Evolutionary conservation across 352 stramenopile species (phyloP).

Genomic region (Phytophthora sojae): DNA sequence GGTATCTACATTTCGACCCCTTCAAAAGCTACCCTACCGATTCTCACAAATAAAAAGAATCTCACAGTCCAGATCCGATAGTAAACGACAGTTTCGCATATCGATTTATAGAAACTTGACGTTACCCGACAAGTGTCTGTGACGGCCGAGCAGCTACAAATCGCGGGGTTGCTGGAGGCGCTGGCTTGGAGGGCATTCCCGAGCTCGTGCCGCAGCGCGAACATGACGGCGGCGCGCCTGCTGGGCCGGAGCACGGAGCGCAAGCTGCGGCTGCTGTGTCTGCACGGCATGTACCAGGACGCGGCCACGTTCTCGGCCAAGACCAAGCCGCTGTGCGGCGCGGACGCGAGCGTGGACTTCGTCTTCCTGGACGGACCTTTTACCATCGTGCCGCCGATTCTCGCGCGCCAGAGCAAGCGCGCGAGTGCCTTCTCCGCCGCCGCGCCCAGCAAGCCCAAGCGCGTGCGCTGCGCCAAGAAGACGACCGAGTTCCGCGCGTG

Average conservation of each 20-base stretch:
- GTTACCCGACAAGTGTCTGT: background rate
- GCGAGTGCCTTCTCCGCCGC: conserved; percentile 12
- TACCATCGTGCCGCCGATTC: conserved; percentile 73
- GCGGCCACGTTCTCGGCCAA: conserved; percentile 70
- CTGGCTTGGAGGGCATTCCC: conserved; percentile 18
- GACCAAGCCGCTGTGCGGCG: conserved; percentile 62
- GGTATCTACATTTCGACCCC: background rate
- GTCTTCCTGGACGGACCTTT: conserved; percentile 81
- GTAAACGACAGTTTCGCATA: no score
- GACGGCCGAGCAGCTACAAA: conserved; percentile 11
- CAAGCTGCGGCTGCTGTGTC: conserved; percentile 78
- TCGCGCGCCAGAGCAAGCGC: conserved; percentile 52
- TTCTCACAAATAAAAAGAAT: background rate
- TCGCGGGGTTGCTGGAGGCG: conserved; percentile 10
- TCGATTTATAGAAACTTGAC: no score
- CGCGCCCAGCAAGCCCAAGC: conserved; percentile 30
- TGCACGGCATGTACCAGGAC: conserved; percentile 91
- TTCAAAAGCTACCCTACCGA: background rate
- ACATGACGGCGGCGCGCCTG: conserved; percentile 24
- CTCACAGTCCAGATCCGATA: no score
- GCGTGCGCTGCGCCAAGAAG: conserved; percentile 57
- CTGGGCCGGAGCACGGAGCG: conserved; percentile 26
- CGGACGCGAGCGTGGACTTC: conserved; percentile 56
- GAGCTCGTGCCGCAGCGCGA: conserved; percentile 10
- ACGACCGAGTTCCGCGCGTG: conserved; percentile 76